A percentile compares a stretch with the other conserved stretches of the same genome.
phyloP scores from a whole-genome alignment of 352 stramenopile species.

The Peronosclerospora sorghi region DNA sequence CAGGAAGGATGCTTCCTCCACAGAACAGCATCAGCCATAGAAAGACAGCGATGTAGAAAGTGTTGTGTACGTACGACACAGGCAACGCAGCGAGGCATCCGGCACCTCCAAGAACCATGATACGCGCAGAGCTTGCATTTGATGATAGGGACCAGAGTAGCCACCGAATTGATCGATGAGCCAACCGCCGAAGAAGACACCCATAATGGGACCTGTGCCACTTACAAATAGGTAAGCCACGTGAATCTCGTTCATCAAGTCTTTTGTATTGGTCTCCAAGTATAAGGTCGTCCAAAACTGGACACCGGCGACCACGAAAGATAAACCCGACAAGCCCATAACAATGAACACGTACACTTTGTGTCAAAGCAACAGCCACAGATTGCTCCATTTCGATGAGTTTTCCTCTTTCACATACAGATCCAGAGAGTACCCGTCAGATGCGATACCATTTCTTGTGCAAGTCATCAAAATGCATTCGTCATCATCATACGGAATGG shows the following conservation, averaged over 20 bases:
- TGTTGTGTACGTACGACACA: too few relatives aligned
- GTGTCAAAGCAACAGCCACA: constrained; percentile 41
- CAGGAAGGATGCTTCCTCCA: too few relatives aligned
- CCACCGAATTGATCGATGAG: constrained; percentile 79
- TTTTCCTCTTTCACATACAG: constrained; percentile 10
- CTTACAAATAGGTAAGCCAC: too few relatives aligned
- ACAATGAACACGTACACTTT: constrained; percentile 71
- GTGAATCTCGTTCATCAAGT: too few relatives aligned
- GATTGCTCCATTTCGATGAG: constrained; percentile 32
- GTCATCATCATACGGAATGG: constrained; percentile 21
- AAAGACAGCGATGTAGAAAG: too few relatives aligned
- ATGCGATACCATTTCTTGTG: background rate
- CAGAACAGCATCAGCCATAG: too few relatives aligned
- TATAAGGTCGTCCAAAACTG: constrained; percentile 83
- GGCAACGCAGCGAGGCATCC: constrained; percentile 41
- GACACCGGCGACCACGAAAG: constrained; percentile 72
- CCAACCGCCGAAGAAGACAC: constrained; percentile 80
- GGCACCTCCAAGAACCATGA: constrained; percentile 53
- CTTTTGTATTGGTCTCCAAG: too few relatives aligned
- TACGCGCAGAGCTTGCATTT: constrained; percentile 50
- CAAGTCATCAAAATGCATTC: constrained; percentile 21
- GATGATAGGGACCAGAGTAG: too few relatives aligned
- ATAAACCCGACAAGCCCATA: constrained; percentile 66
- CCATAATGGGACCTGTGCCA: too few relatives aligned
- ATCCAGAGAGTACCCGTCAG: constrained; percentile 8